Evolutionary conservation across 768 basidiomycete species (phyloP).

Genomic region (Xanthoconium purpureum): DNA sequence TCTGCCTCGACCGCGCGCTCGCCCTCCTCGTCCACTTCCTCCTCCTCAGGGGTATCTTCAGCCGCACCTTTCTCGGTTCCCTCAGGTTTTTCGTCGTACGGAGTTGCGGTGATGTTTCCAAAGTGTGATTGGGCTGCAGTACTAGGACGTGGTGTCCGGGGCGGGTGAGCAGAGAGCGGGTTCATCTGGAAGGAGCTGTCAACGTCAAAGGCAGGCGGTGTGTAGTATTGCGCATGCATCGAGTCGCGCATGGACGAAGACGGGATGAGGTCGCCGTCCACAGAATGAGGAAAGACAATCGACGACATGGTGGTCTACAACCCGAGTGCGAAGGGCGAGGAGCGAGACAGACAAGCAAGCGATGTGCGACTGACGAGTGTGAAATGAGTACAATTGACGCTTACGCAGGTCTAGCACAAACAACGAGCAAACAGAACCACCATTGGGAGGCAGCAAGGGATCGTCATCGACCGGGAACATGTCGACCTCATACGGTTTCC

Average conservation of each 20-base stretch:
- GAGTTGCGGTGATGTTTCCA: constrained; percentile 12
- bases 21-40: constrained; percentile 47
- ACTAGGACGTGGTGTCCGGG: constrained; percentile 61
- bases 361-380: no score
- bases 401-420: constrained; percentile 14
- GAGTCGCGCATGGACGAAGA: constrained; percentile 39
- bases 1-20: constrained; percentile 43
- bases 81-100: constrained; percentile 47
- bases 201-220: constrained; percentile 54
- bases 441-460: not conserved
- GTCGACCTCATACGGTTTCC: constrained; percentile 40
- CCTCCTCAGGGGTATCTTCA: constrained; percentile 27
- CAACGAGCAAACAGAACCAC: constrained; percentile 25
- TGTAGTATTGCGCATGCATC: constrained; percentile 47
- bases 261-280: constrained; percentile 36
- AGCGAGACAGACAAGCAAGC: no score
- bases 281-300: constrained; percentile 56
- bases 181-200: constrained; percentile 75
- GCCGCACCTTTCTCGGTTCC: constrained; percentile 15
- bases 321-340: no score
- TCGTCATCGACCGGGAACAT: constrained; percentile 10
- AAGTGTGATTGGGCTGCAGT: constrained; percentile 25
- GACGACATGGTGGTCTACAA: constrained; percentile 51
- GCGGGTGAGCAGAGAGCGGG: constrained; percentile 74
- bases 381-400: no score